A percentile compares a stretch with the other conserved stretches of the same genome.
Conservation (phyloP, 1,139 yeast genomes). For the Pichia sp. region DNA sequence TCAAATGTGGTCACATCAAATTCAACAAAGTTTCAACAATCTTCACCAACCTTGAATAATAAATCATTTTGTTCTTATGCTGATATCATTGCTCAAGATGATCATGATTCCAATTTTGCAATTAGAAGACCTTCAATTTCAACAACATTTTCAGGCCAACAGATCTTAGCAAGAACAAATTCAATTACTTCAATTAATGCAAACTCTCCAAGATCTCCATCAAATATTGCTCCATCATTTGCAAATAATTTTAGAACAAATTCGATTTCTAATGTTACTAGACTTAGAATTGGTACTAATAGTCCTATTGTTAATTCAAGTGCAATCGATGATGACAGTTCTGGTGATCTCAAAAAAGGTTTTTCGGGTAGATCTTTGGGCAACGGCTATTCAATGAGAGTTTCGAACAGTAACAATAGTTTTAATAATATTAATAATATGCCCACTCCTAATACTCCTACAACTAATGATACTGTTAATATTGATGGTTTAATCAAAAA, state of each 20-base stretch:
- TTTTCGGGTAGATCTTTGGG: slow-evolving; percentile 7
- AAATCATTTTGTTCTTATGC: slow-evolving; percentile 74
- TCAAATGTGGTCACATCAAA: slow-evolving; percentile 4
- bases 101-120: slow-evolving; percentile 28
- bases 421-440: too few relatives aligned
- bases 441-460: background rate
- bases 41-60: slow-evolving; percentile 33
- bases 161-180: slow-evolving; percentile 25
- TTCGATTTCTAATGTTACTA: background rate
- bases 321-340: slow-evolving; percentile 2
- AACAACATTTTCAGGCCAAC: slow-evolving; percentile 26
- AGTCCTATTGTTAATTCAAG: background rate
- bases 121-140: slow-evolving; percentile 52
- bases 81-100: slow-evolving; percentile 66
- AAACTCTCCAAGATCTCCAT: slow-evolving; percentile 13
- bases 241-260: slow-evolving; percentile 5
- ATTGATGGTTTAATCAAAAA: slow-evolving; percentile 2
- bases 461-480: background rate
- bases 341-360: background rate
- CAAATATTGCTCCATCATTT: background rate
- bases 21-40: slow-evolving; percentile 29
- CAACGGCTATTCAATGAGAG: slow-evolving; percentile 6
- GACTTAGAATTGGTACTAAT: background rate
- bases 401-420: background rate
- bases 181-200: slow-evolving; percentile 14